phyloP scores from a whole-genome alignment of 176 grass and related monocot genomes.

The Oryza meridionalis region DNA sequence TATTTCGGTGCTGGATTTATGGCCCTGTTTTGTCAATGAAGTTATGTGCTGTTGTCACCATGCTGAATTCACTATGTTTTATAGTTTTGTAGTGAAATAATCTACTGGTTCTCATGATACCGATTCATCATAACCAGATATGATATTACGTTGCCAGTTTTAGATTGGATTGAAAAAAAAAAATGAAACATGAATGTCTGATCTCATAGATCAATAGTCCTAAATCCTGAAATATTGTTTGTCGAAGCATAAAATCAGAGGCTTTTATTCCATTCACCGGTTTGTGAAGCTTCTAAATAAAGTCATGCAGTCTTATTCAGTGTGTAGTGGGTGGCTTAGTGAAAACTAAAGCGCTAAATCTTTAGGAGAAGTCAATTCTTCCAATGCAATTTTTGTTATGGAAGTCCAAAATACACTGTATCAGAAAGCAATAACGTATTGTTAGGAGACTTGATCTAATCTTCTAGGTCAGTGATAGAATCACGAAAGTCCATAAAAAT shows the following conservation, averaged over 20 bases:
- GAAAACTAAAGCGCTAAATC: background rate
- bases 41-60: background rate
- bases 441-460: background rate
- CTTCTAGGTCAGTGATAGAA: slow-evolving; percentile 2
- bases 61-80: background rate
- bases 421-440: background rate
- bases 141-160: background rate
- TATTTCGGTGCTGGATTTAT: background rate
- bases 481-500: slow-evolving; percentile 17
- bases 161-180: background rate
- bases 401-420: background rate
- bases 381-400: background rate
- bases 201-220: background rate
- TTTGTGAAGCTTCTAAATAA: background rate
- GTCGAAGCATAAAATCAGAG: background rate
- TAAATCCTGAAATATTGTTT: background rate
- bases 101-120: background rate
- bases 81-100: background rate
- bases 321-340: background rate
- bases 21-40: background rate
- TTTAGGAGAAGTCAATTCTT: slow-evolving; percentile 13
- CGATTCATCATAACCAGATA: background rate
- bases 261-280: background rate
- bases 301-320: background rate
- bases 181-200: background rate